Evolutionary conservation across 1,284 basidiomycete species (phyloP).

Genomic region (Cutaneotrichosporon curvatum): DNA sequence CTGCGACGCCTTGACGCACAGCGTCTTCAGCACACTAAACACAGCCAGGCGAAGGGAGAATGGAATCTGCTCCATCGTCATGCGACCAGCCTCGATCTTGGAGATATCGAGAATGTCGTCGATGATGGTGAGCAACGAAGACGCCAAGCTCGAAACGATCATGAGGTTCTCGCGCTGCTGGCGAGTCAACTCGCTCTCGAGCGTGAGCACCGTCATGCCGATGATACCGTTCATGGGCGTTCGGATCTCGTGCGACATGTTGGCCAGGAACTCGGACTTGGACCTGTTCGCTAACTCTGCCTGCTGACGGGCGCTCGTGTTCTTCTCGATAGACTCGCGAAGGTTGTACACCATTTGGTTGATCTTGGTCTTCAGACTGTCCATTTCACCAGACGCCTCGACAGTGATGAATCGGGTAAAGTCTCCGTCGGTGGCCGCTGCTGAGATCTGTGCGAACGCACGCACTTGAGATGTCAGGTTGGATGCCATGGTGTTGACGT

Average conservation of each 20-base stretch:
- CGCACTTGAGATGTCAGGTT: conserved; percentile 98
- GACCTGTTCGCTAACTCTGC: conserved; percentile 92
- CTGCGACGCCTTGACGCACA: conserved; percentile 95
- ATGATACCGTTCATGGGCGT: conserved; percentile 99
- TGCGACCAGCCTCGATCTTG: conserved; percentile 96
- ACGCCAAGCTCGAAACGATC: conserved; percentile 89
- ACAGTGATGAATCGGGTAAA: conserved; percentile 99
- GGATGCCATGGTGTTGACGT: conserved; percentile 88
- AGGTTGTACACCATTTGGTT: conserved; percentile 96
- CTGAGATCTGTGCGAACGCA: conserved; percentile 97
- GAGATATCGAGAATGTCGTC: conserved; percentile 98
- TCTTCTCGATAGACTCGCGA: conserved; percentile 96
- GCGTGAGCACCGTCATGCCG: conserved; percentile 72
- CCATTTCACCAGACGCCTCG: conserved; percentile 98
- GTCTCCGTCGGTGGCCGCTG: conserved; percentile 97
- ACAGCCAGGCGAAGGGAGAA: conserved; percentile 97
- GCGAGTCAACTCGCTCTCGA: conserved; percentile 76
- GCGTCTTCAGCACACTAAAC: conserved; percentile 95
- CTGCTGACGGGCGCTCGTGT: conserved; percentile 93
- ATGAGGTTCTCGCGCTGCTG: conserved; percentile 93
- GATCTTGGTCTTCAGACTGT: conserved; percentile 91
- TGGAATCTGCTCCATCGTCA: conserved; percentile 98
- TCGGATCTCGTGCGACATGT: conserved; percentile 96
- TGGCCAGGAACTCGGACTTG: conserved; percentile 97
- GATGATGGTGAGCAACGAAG: conserved; percentile 91